Evolutionary conservation across 2,329 filamentous ascomycete genomes (phyloP), one percentile per base, ranked within the genome.

Genomic region (Biscogniauxia mediterranea): DNA sequence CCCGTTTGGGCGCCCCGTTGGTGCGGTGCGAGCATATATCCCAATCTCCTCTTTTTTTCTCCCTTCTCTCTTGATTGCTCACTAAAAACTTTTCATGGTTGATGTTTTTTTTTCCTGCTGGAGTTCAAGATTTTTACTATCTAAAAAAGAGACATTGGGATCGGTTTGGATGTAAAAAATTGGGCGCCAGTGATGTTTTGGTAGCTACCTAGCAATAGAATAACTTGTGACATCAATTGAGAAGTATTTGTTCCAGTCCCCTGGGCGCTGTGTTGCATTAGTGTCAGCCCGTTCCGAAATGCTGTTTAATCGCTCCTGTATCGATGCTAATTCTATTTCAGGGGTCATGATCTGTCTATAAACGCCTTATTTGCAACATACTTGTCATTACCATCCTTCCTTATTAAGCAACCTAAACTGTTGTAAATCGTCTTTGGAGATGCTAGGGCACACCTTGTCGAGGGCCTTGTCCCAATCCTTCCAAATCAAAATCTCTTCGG

Each of bases 381-480:
- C 2, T n/a, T n/a, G 17, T 46, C 15, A 67, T 28, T 74, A 70
- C 68, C 67, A 74, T 28, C 70, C 70, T 11, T 73, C 68, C 55
- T 70, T 68, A 52, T 74, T 74, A 54, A 81, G 58, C 56, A 67
- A 71, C 38, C 77, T 69, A 62, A 83, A 85, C 60, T 77, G 77
- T 21, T 77, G 76, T 0, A 77, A 74, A 54, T 71, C 68, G 42
- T 59, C 57, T n/a, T 81, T 76, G 53, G 75, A 77, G 15, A 86
- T 83, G 61, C 83, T 86, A 2, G 80, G 78, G 70, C 76, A 76
- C 17, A 81, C 81, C 62, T 78, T 79, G 0, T 69, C 68, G 50
- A 86, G 71, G 21, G 84, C 85, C 49, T 70, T 70, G 66, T 85
- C 80, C 84, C 84, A 87, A 65, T 87, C 84, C 20, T 72, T 75